phyloP scores from a whole-genome alignment of 352 stramenopile genomes.

The Aphanomyces stellatus region DNA sequence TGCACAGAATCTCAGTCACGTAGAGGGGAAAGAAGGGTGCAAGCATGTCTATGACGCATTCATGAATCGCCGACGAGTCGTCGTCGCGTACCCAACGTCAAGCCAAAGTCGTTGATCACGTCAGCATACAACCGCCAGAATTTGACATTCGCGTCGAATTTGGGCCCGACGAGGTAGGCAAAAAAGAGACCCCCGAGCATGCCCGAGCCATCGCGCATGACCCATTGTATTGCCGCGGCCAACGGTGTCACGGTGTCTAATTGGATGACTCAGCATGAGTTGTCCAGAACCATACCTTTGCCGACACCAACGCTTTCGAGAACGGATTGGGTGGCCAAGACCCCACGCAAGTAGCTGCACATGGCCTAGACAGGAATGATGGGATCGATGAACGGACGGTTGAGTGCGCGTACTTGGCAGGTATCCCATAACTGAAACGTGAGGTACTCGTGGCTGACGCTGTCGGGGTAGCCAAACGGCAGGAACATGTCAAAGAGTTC shows the following conservation, averaged over 20 bases:
- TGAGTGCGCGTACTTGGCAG: constrained; percentile 51
- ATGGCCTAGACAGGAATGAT: constrained; percentile 35
- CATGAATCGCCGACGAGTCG: neutral
- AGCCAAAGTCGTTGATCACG: constrained; percentile 93
- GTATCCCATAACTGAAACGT: constrained; percentile 95
- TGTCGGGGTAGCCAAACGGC: constrained; percentile 74
- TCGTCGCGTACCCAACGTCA: constrained; percentile 54
- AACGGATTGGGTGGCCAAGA: constrained; percentile 89
- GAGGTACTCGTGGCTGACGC: constrained; percentile 84
- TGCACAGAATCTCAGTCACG: constrained; percentile 61
- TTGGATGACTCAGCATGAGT: neutral
- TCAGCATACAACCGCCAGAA: constrained; percentile 95
- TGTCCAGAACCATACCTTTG: constrained; percentile 28
- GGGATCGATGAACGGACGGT: neutral
- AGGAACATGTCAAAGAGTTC: constrained; percentile 83
- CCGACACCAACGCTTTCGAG: constrained; percentile 91
- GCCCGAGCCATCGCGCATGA: constrained; percentile 60
- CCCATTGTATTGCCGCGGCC: constrained; percentile 68
- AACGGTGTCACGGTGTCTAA: constrained; percentile 55
- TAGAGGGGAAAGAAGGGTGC: constrained; percentile 57
- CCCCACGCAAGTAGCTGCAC: constrained; percentile 91
- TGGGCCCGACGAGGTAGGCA: constrained; percentile 80
- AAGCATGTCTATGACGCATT: constrained; percentile 42
- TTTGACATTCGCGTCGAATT: constrained; percentile 95
- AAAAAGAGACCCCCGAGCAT: constrained; percentile 91